A percentile compares a stretch with the other conserved stretches of the same genome.
Evolutionary conservation across 345 rosid species (phyloP).

Genomic region (Ceriops zippeliana): DNA sequence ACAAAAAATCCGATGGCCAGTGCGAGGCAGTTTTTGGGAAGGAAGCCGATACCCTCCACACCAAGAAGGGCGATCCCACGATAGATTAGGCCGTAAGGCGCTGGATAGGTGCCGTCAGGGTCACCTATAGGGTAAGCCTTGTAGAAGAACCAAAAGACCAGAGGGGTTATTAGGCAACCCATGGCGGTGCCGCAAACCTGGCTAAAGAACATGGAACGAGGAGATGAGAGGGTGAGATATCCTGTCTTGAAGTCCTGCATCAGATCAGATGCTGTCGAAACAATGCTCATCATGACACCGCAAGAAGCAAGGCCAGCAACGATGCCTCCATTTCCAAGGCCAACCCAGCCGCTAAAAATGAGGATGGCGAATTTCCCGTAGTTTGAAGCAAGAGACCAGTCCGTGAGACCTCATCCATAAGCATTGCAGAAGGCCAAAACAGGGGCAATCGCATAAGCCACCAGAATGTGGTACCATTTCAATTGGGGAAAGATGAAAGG

Average conservation of each 20-base stretch:
- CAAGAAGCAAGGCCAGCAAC: slow-evolving; percentile 80
- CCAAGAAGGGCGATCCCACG: slow-evolving; percentile 81
- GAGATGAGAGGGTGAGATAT: slow-evolving; percentile 80
- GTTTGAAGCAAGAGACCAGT: slow-evolving; percentile 89
- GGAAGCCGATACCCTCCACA: slow-evolving; percentile 54
- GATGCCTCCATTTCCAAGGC: slow-evolving; percentile 57
- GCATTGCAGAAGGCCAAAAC: slow-evolving; percentile 85
- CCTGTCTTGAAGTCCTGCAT: slow-evolving; percentile 96
- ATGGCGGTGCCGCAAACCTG: slow-evolving; percentile 74
- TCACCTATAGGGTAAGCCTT: slow-evolving; percentile 71
- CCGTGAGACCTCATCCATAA: slow-evolving; percentile 81
- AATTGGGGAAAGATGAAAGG: slow-evolving; percentile 72
- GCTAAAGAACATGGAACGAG: slow-evolving; percentile 80
- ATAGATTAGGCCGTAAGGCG: slow-evolving; percentile 66
- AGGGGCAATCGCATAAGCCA: slow-evolving; percentile 68
- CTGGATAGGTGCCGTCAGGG: slow-evolving; percentile 62
- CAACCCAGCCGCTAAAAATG: slow-evolving; percentile 78
- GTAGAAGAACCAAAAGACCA: slow-evolving; percentile 83
- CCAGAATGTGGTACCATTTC: slow-evolving; percentile 69
- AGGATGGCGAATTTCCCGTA: slow-evolving; percentile 80
- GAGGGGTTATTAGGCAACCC: slow-evolving; percentile 61
- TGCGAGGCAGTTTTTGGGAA: slow-evolving; percentile 65
- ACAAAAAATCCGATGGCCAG: slow-evolving; percentile 54
- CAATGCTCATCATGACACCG: slow-evolving; percentile 96
- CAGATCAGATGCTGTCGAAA: slow-evolving; percentile 88